Conservation (phyloP, 371 early-diverging fungal species). For the Mortierella sp. region DNA sequence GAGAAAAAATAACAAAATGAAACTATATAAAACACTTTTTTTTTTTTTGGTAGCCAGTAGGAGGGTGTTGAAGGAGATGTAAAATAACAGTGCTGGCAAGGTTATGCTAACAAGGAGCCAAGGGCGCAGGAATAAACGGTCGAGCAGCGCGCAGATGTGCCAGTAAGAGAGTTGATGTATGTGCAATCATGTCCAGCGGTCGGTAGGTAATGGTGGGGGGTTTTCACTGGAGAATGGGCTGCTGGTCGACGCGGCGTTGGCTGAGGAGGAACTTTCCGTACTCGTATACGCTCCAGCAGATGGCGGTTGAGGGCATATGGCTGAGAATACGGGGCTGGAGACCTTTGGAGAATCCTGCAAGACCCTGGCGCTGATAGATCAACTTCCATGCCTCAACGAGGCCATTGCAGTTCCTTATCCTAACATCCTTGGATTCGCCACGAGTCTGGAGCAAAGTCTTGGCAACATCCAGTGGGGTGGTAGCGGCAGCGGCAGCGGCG, state of each 20-base stretch:
- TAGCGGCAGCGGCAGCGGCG: slow-evolving; percentile 86
- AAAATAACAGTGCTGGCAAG: too few relatives aligned
- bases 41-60: too few relatives aligned
- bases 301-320: slow-evolving; percentile 94
- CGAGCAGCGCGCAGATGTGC: too few relatives aligned
- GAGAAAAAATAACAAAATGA: too few relatives aligned
- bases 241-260: slow-evolving; percentile 38
- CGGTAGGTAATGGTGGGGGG: too few relatives aligned
- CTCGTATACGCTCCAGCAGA: slow-evolving; percentile 95
- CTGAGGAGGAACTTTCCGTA: slow-evolving; percentile 82
- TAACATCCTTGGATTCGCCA: slow-evolving; percentile 79
- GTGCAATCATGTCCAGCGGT: too few relatives aligned
- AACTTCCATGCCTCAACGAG: slow-evolving; percentile 76
- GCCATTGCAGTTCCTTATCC: slow-evolving; percentile 77
- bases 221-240: slow-evolving; percentile 38
- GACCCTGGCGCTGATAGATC: slow-evolving; percentile 82
- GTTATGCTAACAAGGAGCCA: too few relatives aligned
- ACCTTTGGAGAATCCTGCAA: slow-evolving; percentile 86
- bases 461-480: slow-evolving; percentile 94
- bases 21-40: too few relatives aligned
- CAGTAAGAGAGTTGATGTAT: too few relatives aligned
- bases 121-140: too few relatives aligned
- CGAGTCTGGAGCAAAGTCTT: slow-evolving; percentile 95
- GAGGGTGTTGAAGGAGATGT: too few relatives aligned
- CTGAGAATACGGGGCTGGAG: slow-evolving; percentile 85